Percentiles rank a stretch among this genome's conserved stretches.
Evolutionary conservation across 2,329 filamentous ascomycete species (phyloP).

Genomic region (Bipolaris gigantea): DNA sequence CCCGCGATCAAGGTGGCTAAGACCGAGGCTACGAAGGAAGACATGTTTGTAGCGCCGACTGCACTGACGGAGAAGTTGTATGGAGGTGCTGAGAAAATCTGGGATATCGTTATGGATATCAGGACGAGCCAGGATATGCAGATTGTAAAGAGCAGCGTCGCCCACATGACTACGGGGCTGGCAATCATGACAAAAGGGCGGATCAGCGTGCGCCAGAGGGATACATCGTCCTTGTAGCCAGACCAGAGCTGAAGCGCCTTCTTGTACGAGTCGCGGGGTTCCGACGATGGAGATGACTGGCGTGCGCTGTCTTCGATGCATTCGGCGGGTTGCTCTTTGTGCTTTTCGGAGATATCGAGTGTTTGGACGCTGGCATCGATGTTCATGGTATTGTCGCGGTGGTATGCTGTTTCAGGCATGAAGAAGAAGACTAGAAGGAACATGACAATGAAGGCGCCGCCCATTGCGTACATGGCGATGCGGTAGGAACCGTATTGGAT

Average conservation of each 20-base stretch:
- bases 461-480: slow-evolving; percentile 28
- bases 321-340: slow-evolving; percentile 17
- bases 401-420: slow-evolving; percentile 29
- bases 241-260: slow-evolving; percentile 20
- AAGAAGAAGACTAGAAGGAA: slow-evolving; percentile 28
- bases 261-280: slow-evolving; percentile 9
- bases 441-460: slow-evolving; percentile 25
- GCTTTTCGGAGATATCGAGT: slow-evolving; percentile 8
- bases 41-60: slow-evolving; percentile 29
- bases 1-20: slow-evolving; percentile 24
- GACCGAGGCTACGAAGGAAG: slow-evolving; percentile 27
- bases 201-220: slow-evolving; percentile 25
- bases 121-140: slow-evolving; percentile 34
- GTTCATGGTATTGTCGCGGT: slow-evolving; percentile 15
- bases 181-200: slow-evolving; percentile 23
- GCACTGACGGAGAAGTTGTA: slow-evolving; percentile 30
- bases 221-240: slow-evolving; percentile 26
- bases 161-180: slow-evolving; percentile 29
- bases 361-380: slow-evolving; percentile 23
- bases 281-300: neutral
- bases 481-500: slow-evolving; percentile 26
- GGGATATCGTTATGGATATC: slow-evolving; percentile 30
- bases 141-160: slow-evolving; percentile 28
- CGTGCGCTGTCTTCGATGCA: slow-evolving; percentile 11
- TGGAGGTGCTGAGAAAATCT: slow-evolving; percentile 31